These are phyloP conservation scores for Symbiodinium pilosum DNA, from an alignment of 73 alveolate species.

Conservation along the genomic window DNA sequence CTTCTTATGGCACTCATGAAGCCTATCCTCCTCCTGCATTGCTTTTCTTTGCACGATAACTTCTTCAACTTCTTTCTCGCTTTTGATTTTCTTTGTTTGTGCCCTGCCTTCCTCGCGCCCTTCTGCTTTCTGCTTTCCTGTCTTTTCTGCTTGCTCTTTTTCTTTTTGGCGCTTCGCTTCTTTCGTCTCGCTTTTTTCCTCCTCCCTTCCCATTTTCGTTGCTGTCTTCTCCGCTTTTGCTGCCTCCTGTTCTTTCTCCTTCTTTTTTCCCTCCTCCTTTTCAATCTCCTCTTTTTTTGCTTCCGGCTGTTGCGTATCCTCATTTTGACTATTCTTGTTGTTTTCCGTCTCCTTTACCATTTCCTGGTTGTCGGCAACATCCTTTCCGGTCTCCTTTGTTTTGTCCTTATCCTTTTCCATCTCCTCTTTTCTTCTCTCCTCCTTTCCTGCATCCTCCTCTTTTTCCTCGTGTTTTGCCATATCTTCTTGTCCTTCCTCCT, in stretches of 20 bases:
- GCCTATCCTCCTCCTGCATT: too few relatives aligned
- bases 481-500: too few relatives aligned
- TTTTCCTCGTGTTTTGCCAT: too few relatives aligned
- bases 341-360: not conserved
- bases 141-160: not conserved
- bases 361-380: too few relatives aligned
- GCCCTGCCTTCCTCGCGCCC: not conserved
- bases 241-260: not conserved
- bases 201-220: not conserved
- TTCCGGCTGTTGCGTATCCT: not conserved
- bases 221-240: not conserved
- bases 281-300: not conserved
- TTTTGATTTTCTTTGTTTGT: not conserved
- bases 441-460: too few relatives aligned
- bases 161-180: not conserved
- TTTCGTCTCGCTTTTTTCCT: not conserved
- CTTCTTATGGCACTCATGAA: too few relatives aligned
- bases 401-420: too few relatives aligned
- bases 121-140: not conserved
- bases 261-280: not conserved
- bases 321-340: not conserved
- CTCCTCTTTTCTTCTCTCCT: too few relatives aligned
- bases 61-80: too few relatives aligned
- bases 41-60: too few relatives aligned
- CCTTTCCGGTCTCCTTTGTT: not conserved